A percentile compares a stretch with the other conserved stretches of the same genome.
Evolutionary conservation across 257 asterid genomes (phyloP).

Genomic region (Galeopsis tetrahit): DNA sequence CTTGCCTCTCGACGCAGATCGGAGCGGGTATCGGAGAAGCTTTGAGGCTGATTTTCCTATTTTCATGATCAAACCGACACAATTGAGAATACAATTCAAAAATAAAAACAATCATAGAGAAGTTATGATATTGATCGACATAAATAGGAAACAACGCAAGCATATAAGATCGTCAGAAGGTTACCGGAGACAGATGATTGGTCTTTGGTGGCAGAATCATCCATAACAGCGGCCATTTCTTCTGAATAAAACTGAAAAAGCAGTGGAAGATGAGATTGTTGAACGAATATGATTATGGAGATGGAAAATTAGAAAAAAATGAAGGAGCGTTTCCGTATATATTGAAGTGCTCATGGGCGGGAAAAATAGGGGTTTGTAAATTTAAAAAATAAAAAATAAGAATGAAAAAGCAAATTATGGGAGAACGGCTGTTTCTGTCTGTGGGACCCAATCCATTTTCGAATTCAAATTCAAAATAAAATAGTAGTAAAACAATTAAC

Average conservation of each 20-base stretch:
- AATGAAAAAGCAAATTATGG: slow-evolving; percentile 21
- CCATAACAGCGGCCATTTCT: slow-evolving; percentile 47
- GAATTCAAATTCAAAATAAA: slow-evolving; percentile 44
- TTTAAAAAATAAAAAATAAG: slow-evolving; percentile 13
- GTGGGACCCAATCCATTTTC: slow-evolving; percentile 38
- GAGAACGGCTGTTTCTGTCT: slow-evolving; percentile 33
- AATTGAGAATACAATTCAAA: neutral
- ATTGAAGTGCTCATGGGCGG: slow-evolving; percentile 39
- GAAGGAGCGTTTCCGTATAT: slow-evolving; percentile 20
- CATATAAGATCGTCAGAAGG: neutral
- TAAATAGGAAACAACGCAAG: neutral
- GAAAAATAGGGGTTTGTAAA: slow-evolving; percentile 28
- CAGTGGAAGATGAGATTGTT: neutral
- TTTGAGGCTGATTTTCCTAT: slow-evolving; percentile 57
- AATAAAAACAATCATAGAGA: neutral
- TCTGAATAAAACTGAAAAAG: slow-evolving; percentile 8
- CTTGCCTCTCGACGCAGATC: slow-evolving; percentile 64
- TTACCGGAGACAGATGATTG: slow-evolving; percentile 70
- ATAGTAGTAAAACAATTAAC: neutral
- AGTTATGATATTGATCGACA: neutral
- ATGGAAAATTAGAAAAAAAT: slow-evolving; percentile 9
- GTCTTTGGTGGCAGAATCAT: slow-evolving; percentile 55
- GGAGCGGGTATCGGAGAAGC: slow-evolving; percentile 91
- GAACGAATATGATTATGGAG: slow-evolving; percentile 10
- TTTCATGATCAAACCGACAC: slow-evolving; percentile 19